These are phyloP conservation scores for Boletus mariae DNA, from an alignment of 1,284 basidiomycete genomes.

Conservation along the genomic window DNA sequence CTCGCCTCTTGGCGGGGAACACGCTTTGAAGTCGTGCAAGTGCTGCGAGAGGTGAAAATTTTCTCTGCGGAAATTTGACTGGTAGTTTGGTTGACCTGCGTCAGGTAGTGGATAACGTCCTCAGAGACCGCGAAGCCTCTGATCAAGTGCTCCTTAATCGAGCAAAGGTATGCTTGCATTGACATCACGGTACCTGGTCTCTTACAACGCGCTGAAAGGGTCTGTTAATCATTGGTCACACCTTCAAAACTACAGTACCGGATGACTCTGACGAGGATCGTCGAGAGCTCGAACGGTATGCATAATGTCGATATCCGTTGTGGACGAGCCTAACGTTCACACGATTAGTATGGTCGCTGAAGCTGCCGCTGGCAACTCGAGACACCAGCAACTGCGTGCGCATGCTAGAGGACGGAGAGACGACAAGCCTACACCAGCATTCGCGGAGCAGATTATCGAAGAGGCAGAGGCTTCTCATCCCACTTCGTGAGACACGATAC, in stretches of 20 bases:
- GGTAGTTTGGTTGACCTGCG: conserved; percentile 1
- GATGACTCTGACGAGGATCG: conserved; percentile 91
- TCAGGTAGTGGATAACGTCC: conserved; percentile 75
- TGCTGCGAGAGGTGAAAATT: conserved; percentile 60
- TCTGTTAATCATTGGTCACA: conserved; percentile 76
- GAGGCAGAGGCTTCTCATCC: conserved; percentile 11
- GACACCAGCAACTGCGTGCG: conserved; percentile 43
- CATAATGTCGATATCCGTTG: neutral
- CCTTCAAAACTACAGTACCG: conserved; percentile 80
- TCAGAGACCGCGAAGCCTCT: conserved; percentile 70
- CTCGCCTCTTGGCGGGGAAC: conserved; percentile 95
- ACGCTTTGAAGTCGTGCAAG: conserved; percentile 86
- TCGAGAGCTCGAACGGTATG: conserved; percentile 83
- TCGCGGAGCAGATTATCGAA: conserved; percentile 15
- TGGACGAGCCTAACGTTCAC: conserved; percentile 5
- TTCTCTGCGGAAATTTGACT: neutral
- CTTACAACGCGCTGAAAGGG: conserved; percentile 46
- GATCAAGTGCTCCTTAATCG: conserved; percentile 74
- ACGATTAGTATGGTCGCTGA: conserved; percentile 62
- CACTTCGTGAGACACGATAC: conserved; percentile 12
- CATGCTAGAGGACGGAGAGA: conserved; percentile 39
- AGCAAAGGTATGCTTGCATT: conserved; percentile 60
- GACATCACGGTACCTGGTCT: neutral
- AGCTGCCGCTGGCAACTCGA: conserved; percentile 62
- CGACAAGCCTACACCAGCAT: conserved; percentile 24